Conservation (phyloP, 768 basidiomycete genomes). For the Macrocybe gigantea region DNA sequence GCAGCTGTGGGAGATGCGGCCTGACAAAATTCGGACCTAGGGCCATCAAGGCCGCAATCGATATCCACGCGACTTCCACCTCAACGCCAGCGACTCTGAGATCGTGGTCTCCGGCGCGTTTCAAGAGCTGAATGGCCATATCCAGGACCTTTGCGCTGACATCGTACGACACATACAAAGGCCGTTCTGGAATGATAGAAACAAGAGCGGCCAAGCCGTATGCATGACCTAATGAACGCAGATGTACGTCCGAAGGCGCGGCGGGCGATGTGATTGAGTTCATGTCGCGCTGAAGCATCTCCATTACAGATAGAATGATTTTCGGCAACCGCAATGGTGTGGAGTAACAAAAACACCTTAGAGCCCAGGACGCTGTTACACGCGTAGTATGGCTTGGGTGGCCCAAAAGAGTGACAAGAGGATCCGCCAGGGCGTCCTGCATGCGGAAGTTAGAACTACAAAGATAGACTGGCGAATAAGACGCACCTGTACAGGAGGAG, state of each 20-base stretch:
- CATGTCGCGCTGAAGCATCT: constrained; percentile 82
- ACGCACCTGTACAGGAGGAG: constrained; percentile 76
- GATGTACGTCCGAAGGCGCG: constrained; percentile 62
- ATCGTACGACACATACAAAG: constrained; percentile 93
- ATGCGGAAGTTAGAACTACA: not conserved
- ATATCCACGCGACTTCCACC: constrained; percentile 91
- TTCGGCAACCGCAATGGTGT: constrained; percentile 83
- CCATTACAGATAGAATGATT: constrained; percentile 69
- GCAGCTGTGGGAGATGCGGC: constrained; percentile 86
- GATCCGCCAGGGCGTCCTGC: constrained; percentile 83
- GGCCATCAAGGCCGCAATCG: constrained; percentile 85
- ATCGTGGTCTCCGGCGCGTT: constrained; percentile 88
- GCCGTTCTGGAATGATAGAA: constrained; percentile 78
- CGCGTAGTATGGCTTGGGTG: constrained; percentile 90
- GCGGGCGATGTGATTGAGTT: constrained; percentile 65
- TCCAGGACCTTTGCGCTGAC: constrained; percentile 87
- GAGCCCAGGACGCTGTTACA: constrained; percentile 79
- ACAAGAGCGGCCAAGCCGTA: constrained; percentile 88
- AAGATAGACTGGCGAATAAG: not conserved
- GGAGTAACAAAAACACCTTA: constrained; percentile 86
- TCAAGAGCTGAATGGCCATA: constrained; percentile 84
- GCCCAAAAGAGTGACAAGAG: constrained; percentile 75
- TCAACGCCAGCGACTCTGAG: constrained; percentile 76
- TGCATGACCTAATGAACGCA: constrained; percentile 78
- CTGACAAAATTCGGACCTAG: constrained; percentile 93